Conservation (phyloP, 345 rosid genomes). For the Fremontodendron californicum region DNA sequence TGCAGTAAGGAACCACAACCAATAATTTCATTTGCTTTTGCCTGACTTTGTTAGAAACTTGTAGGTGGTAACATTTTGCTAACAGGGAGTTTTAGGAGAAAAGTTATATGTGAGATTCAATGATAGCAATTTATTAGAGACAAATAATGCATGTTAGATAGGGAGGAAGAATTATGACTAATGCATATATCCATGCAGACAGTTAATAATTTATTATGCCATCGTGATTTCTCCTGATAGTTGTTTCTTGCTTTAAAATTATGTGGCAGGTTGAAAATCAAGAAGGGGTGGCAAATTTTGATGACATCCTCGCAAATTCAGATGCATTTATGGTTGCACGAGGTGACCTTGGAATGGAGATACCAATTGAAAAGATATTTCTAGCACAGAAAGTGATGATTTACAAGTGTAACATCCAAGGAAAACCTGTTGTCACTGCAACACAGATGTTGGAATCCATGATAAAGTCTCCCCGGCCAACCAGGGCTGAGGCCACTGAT, state of each 20-base stretch:
- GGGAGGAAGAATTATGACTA: not conserved
- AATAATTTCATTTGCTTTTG: not conserved
- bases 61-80: not conserved
- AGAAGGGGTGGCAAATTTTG: conserved; percentile 97
- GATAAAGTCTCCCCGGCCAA: conserved; percentile 97
- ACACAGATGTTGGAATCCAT: conserved; percentile 96
- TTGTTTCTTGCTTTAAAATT: not conserved
- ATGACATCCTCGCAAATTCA: conserved; percentile 76
- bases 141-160: not conserved
- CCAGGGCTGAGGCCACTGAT: conserved; percentile 97
- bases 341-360: conserved; percentile 98
- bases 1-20: not conserved
- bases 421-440: conserved; percentile 88
- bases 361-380: conserved; percentile 94
- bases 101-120: not conserved
- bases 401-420: conserved; percentile 96
- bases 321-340: conserved; percentile 99
- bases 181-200: not conserved
- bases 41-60: not conserved
- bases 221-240: not conserved
- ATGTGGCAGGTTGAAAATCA: conserved; percentile 81
- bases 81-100: not conserved
- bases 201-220: not conserved
- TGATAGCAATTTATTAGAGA: not conserved
- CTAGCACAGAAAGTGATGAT: conserved; percentile 98